Evolutionary conservation across 2,329 filamentous ascomycete species (phyloP).

Genomic region (Colletotrichum tropicale): DNA sequence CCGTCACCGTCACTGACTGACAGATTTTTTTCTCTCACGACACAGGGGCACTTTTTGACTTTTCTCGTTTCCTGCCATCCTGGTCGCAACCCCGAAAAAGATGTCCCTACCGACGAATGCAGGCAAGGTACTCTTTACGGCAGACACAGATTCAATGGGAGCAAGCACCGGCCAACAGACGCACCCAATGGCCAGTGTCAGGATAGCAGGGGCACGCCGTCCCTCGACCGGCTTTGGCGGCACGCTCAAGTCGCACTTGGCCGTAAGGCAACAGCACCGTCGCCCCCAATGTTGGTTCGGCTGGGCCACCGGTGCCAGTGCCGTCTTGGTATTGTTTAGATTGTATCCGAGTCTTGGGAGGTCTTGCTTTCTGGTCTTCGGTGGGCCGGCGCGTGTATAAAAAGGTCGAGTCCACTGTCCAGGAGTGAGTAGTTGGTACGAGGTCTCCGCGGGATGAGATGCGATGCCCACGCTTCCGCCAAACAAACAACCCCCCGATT

Average conservation of each 20-base stretch:
- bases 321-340: not conserved
- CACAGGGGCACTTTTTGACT: not conserved
- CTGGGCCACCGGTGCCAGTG: not conserved
- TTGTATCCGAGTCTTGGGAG: not conserved
- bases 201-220: not conserved
- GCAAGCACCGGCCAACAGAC: not conserved
- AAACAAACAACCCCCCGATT: not conserved
- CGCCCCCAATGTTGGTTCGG: not conserved
- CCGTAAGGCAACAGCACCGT: not conserved
- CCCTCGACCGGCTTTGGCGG: constrained; percentile 5
- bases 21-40: not conserved
- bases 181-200: not conserved
- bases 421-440: not conserved
- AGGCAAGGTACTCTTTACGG: not conserved
- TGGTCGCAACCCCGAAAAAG: not conserved
- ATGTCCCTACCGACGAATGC: not conserved
- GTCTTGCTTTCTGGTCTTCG: not conserved
- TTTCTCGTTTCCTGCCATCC: not conserved
- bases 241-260: not conserved
- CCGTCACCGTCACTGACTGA: not conserved
- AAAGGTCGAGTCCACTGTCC: not conserved
- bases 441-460: not conserved
- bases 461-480: not conserved
- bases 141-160: not conserved
- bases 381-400: not conserved